These are phyloP conservation scores for Boletus pseudopeckii DNA, from an alignment of 768 basidiomycete genomes.

Conservation along the genomic window DNA sequence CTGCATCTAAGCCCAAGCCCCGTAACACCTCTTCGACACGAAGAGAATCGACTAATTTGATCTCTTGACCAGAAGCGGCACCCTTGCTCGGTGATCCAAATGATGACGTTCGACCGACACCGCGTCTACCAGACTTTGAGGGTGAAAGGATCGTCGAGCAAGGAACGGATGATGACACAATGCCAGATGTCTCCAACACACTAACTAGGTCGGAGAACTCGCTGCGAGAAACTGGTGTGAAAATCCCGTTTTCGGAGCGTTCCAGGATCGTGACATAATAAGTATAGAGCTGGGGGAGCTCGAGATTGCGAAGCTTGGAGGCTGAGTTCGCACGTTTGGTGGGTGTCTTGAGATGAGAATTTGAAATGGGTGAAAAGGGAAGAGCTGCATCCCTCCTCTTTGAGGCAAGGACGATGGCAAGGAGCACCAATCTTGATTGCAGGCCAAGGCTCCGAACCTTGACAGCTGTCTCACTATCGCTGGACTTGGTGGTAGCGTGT, in stretches of 20 bases:
- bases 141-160: slow-evolving; percentile 34
- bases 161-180: slow-evolving; percentile 43
- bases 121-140: slow-evolving; percentile 47
- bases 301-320: slow-evolving; percentile 42
- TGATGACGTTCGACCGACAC: slow-evolving; percentile 55
- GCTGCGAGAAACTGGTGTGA: slow-evolving; percentile 65
- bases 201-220: slow-evolving; percentile 73
- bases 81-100: slow-evolving; percentile 40
- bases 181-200: slow-evolving; percentile 70
- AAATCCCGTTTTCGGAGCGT: slow-evolving; percentile 51
- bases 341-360: slow-evolving; percentile 37
- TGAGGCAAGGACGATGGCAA: slow-evolving; percentile 60
- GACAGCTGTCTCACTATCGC: slow-evolving; percentile 57
- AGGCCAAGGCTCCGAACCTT: slow-evolving; percentile 70
- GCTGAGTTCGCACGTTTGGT: slow-evolving; percentile 50
- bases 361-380: slow-evolving; percentile 40
- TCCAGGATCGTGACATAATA: slow-evolving; percentile 62
- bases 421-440: slow-evolving; percentile 68
- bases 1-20: slow-evolving; percentile 48
- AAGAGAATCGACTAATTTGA: slow-evolving; percentile 55
- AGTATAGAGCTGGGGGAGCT: slow-evolving; percentile 56
- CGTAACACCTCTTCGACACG: slow-evolving; percentile 68
- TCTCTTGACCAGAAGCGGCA: slow-evolving; percentile 40
- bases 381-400: slow-evolving; percentile 60
- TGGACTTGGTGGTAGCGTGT: slow-evolving; percentile 21